Percentiles rank a stretch among this genome's conserved stretches.
Conservation (phyloP, 106 monocot species). For the Dendrobium nobile region DNA sequence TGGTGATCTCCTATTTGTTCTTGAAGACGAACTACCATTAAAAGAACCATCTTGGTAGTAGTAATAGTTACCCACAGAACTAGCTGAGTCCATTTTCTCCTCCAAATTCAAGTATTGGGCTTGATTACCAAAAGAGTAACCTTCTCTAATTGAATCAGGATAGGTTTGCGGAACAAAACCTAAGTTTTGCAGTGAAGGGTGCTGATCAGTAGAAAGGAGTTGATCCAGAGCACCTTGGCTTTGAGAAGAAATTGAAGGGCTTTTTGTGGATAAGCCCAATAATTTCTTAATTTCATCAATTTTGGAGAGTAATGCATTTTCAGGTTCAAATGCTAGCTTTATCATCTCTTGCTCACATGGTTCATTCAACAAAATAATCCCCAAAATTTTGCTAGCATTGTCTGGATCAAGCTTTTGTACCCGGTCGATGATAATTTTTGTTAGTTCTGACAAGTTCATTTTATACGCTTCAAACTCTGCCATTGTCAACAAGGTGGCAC, state of each 20-base stretch:
- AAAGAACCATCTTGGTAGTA: slow-evolving; percentile 13
- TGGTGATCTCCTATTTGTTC: slow-evolving; percentile 21
- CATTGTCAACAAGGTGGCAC: neutral
- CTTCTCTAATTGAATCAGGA: slow-evolving; percentile 10
- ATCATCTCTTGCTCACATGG: slow-evolving; percentile 41
- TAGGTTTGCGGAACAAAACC: slow-evolving; percentile 11
- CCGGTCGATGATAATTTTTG: slow-evolving; percentile 38
- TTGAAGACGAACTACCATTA: neutral
- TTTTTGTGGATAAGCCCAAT: slow-evolving; percentile 7
- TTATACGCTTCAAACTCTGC: slow-evolving; percentile 21
- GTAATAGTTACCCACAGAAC: slow-evolving; percentile 3
- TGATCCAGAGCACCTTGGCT: slow-evolving; percentile 9
- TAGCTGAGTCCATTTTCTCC: neutral
- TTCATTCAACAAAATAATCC: slow-evolving; percentile 43
- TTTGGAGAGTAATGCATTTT: slow-evolving; percentile 28
- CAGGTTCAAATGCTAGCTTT: slow-evolving; percentile 48
- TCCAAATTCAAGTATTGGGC: slow-evolving; percentile 16
- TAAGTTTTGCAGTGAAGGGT: slow-evolving; percentile 4
- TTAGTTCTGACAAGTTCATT: slow-evolving; percentile 52
- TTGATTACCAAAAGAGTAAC: slow-evolving; percentile 7
- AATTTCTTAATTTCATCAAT: slow-evolving; percentile 40
- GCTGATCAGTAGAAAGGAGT: slow-evolving; percentile 10
- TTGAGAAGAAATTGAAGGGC: neutral
- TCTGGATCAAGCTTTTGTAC: slow-evolving; percentile 50
- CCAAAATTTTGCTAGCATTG: slow-evolving; percentile 45